These are phyloP conservation scores for Aspergillus ustus DNA, from an alignment of 2,329 filamentous ascomycete species.

Conservation along the genomic window DNA sequence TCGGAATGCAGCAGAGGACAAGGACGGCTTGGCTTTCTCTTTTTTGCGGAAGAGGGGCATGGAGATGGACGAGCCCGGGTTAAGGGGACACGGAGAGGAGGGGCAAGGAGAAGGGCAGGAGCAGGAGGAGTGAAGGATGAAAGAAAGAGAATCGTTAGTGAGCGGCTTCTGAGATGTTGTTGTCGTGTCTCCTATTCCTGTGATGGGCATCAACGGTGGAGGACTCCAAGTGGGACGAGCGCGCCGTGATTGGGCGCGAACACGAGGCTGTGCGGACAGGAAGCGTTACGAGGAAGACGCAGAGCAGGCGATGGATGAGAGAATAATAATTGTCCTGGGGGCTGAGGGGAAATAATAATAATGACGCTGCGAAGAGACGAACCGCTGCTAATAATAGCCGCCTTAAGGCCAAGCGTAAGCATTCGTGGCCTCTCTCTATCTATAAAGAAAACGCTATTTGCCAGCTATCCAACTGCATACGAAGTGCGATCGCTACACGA, in stretches of 20 bases:
- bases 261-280: conserved; percentile 16
- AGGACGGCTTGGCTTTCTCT: conserved; percentile 21
- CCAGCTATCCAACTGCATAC: conserved; percentile 1
- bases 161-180: not conserved
- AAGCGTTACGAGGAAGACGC: not conserved
- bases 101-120: not conserved
- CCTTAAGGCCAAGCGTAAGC: not conserved
- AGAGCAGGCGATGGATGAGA: not conserved
- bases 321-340: not conserved
- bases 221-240: conserved; percentile 16
- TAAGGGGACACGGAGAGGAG: not conserved
- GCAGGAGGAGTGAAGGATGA: conserved; percentile 6
- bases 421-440: not conserved
- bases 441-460: conserved; percentile 3
- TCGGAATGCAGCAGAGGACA: conserved; percentile 22
- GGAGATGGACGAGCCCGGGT: conserved; percentile 16
- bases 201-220: not conserved
- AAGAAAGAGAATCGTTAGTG: not conserved
- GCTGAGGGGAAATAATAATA: conserved; percentile 7
- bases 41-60: conserved; percentile 26
- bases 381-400: conserved; percentile 14
- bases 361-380: not conserved
- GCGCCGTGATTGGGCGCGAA: conserved; percentile 16
- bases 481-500: not conserved
- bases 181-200: conserved; percentile 3